A percentile compares a stretch with the other conserved stretches of the same genome.
These are phyloP conservation scores for Fagopyrum esculentum DNA, from an alignment of 148 eudicot species.

Conservation along the genomic window DNA sequence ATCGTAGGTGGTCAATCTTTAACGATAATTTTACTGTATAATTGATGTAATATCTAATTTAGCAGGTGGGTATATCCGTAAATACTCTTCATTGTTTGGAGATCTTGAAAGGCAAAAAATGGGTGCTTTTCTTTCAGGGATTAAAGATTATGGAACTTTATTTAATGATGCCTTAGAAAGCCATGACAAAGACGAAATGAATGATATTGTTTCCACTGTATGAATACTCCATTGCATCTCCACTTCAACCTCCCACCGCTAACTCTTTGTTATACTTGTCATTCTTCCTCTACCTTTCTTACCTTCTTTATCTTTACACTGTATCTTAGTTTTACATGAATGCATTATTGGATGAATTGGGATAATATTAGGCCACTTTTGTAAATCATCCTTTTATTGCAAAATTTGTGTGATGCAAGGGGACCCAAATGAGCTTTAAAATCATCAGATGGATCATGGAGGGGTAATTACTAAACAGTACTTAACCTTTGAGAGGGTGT, in stretches of 20 bases:
- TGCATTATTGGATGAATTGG: not conserved
- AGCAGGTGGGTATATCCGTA: too few species aligned
- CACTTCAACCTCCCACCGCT: slow-evolving; percentile 21
- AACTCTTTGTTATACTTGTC: slow-evolving; percentile 13
- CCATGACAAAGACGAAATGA: slow-evolving; percentile 42
- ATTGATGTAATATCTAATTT: too few species aligned
- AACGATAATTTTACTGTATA: too few species aligned
- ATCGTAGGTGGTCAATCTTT: too few species aligned
- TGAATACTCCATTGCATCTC: slow-evolving; percentile 15
- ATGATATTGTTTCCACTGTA: slow-evolving; percentile 17
- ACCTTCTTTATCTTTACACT: slow-evolving; percentile 11
- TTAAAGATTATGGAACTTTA: not conserved
- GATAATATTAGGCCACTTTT: not conserved
- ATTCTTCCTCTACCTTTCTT: slow-evolving; percentile 17
- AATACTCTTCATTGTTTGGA: not conserved
- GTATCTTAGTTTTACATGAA: not conserved
- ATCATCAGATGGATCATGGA: not conserved
- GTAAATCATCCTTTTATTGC: not conserved
- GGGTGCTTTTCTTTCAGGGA: not conserved
- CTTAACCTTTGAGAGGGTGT: not conserved
- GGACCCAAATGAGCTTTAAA: not conserved
- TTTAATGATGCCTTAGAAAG: slow-evolving; percentile 41
- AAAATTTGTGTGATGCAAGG: not conserved
- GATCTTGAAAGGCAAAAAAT: not conserved
- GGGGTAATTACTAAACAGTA: not conserved